A percentile compares a stretch with the other conserved stretches of the same genome.
Evolutionary conservation across 805 yeast species (phyloP).

Genomic region (Sungouiozyma intestinalis): DNA sequence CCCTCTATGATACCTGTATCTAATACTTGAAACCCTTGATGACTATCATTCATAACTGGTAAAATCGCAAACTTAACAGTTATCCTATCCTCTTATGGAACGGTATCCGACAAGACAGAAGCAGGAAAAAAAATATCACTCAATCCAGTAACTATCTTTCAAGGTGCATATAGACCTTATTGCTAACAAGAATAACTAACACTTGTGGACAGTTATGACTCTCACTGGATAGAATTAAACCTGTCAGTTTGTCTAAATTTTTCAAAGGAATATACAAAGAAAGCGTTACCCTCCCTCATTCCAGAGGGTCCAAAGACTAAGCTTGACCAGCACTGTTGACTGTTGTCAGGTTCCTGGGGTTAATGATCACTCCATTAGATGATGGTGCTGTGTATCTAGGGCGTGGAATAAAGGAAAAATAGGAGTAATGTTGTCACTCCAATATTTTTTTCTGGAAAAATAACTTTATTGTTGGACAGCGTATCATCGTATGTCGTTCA

Average conservation of each 20-base stretch:
- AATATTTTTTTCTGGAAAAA: too few species aligned
- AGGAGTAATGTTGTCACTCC: too few species aligned
- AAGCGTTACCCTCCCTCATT: not conserved
- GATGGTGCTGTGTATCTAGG: too few species aligned
- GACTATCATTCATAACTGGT: not conserved
- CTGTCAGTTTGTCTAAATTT: not conserved
- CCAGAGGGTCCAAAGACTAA: not conserved
- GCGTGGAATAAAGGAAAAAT: too few species aligned
- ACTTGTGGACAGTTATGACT: not conserved
- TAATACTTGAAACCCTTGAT: not conserved
- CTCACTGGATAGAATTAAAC: not conserved
- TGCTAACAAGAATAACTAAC: not conserved
- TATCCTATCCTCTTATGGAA: too few species aligned
- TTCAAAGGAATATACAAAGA: not conserved
- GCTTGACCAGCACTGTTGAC: too few species aligned
- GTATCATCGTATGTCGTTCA: too few species aligned
- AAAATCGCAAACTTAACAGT: too few species aligned
- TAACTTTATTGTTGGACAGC: too few species aligned
- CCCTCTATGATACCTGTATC: not conserved
- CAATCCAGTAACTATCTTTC: not conserved
- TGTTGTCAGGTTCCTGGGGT: too few species aligned
- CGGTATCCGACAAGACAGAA: too few species aligned
- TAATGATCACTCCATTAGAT: too few species aligned
- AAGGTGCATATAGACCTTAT: not conserved
- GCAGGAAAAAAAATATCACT: not conserved